Evolutionary conservation across 495 filamentous ascomycete species (phyloP).

Genomic region (Lentithecium fluviatile): DNA sequence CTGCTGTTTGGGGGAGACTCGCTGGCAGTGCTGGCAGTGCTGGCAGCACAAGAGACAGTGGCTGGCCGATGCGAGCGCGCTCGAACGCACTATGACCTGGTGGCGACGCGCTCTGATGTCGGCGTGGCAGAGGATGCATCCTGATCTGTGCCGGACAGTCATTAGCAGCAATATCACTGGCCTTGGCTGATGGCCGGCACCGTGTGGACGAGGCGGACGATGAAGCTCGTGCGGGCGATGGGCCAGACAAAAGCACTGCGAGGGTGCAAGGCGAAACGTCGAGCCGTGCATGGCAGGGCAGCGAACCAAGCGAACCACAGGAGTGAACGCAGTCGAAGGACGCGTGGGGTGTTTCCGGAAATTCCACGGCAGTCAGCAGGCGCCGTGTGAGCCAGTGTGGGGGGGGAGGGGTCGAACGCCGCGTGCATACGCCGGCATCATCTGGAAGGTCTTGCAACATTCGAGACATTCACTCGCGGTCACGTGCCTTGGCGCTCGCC

Average conservation of each 20-base stretch:
- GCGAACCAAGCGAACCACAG: neutral
- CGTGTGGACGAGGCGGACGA: constrained; percentile 7
- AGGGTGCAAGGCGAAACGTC: too few relatives aligned
- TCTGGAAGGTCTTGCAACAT: neutral
- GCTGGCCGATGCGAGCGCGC: constrained; percentile 10
- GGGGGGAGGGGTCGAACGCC: neutral
- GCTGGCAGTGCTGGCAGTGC: constrained; percentile 1
- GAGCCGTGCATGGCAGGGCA: neutral
- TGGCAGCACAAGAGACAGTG: constrained; percentile 10
- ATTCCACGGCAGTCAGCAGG: neutral
- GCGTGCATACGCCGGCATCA: neutral
- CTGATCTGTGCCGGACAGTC: constrained; percentile 25
- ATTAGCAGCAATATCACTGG: constrained; percentile 16
- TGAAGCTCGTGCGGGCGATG: constrained; percentile 5
- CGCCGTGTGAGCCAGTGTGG: neutral
- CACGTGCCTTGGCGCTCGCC: constrained; percentile 8
- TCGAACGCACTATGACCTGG: neutral
- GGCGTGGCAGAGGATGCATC: constrained; percentile 6
- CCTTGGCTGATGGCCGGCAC: constrained; percentile 26
- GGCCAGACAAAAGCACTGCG: neutral
- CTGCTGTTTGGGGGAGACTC: constrained; percentile 16
- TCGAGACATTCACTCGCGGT: too few relatives aligned
- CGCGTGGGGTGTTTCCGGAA: neutral
- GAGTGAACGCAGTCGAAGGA: neutral
- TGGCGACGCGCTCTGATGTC: constrained; percentile 4